Base-by-base conservation (phyloP, 352 stramenopile genomes). In the Phytophthora lateralis region DNA sequence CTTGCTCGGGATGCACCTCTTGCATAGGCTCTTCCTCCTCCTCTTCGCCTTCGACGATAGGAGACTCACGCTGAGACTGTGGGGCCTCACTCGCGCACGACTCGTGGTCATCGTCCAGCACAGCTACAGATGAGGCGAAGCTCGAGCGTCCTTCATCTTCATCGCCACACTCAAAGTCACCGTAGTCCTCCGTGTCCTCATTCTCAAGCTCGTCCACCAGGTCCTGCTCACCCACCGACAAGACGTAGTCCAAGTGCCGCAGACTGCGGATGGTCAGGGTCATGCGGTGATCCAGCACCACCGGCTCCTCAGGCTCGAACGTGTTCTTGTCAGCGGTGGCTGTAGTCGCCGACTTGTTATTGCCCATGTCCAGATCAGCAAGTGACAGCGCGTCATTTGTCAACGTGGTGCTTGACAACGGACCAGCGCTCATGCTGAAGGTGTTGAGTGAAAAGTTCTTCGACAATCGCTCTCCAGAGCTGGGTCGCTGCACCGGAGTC, bases 351-450 rank as follows among this genome's bases (percentile, higher is more conserved):
- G 32, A 6, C 14, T 35, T 55, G n/a, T 59, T 55, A 12, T 59
- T 58, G 10, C 66, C 64, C 42, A 56, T 68, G 14, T 35, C 48
- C 1, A 88, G 53, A 32, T 81, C 71, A 17, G 46, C 68, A 34
- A 89, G 70, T 15, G 76, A 85, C 0, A 88, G 71, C 47, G 57
- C 51, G 21, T 90, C 81, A 9, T 75, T 86, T n/a, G 67, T 60
- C 42, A 62, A 43, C 20, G 69, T 77, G 9, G 26, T 9, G 17
- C 30, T 56, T 4, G 58, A 63, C 44, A 69, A 41, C 18, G 54
- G 48, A 4, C 60, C 61, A 12, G 57, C 18, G 17, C 63, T 74
- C 47, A 63, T 61, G 38, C 27, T 71, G 32, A 51, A 54, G 0
- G 52, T 60, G 45, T 52, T 63, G 17, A 71, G 18, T 12, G 46